Evolutionary conservation across 2,329 filamentous ascomycete species (phyloP).

Genomic region (Fusarium drepaniforme): DNA sequence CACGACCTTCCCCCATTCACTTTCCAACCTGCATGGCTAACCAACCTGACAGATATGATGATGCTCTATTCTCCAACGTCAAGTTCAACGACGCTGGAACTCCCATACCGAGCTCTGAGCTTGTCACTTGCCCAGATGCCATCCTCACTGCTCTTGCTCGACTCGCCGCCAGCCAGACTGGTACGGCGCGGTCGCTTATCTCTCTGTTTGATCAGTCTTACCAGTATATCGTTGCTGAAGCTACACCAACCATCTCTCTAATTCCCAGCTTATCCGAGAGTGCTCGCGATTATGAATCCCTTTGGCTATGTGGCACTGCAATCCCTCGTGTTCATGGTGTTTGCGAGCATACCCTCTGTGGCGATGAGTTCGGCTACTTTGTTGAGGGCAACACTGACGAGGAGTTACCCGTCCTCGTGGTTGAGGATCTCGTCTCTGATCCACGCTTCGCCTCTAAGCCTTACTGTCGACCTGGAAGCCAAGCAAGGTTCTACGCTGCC

Average conservation of each 20-base stretch:
- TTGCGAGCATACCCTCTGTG: constrained; percentile 46
- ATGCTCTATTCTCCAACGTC: constrained; percentile 25
- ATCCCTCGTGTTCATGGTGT: constrained; percentile 46
- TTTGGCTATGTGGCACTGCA: constrained; percentile 48
- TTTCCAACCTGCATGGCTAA: not conserved
- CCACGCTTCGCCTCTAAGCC: constrained; percentile 44
- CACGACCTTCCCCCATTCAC: not conserved
- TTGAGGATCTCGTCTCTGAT: constrained; percentile 50
- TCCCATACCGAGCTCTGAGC: constrained; percentile 38
- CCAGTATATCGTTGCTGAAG: constrained; percentile 66
- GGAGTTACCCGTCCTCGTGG: constrained; percentile 48
- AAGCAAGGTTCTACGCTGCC: constrained; percentile 54
- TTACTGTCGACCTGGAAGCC: constrained; percentile 37
- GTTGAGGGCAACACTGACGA: not conserved
- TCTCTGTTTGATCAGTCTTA: constrained; percentile 62
- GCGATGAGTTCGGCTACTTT: constrained; percentile 4
- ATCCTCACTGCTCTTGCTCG: constrained; percentile 63
- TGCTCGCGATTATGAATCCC: constrained; percentile 8
- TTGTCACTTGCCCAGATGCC: constrained; percentile 49
- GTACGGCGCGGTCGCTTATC: constrained; percentile 56
- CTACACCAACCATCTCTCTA: constrained; percentile 57
- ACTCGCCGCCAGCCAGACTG: constrained; percentile 58
- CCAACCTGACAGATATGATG: constrained; percentile 14
- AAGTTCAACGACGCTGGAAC: constrained; percentile 41
- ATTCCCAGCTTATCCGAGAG: constrained; percentile 28